phyloP scores from a whole-genome alignment of 345 rosid genomes.

The Linum tenue region DNA sequence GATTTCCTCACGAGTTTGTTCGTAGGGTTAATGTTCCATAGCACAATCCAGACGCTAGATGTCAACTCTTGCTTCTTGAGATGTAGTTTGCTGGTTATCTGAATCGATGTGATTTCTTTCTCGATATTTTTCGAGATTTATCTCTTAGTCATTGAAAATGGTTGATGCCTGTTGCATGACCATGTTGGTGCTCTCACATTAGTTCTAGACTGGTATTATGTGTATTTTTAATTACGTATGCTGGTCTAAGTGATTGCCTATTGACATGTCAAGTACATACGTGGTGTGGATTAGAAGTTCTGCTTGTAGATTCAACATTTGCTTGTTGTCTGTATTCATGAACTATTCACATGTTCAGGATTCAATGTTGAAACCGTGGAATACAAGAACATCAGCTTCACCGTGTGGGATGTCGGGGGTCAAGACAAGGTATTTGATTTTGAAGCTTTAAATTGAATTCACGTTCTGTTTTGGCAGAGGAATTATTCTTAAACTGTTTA shows the following conservation, averaged over 20 bases:
- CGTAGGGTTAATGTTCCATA: too few relatives aligned
- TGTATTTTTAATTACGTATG: too few relatives aligned
- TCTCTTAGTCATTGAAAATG: background rate
- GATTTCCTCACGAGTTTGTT: background rate
- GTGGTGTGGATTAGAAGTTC: background rate
- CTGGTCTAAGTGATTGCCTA: background rate
- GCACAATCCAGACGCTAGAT: background rate
- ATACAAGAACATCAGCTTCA: conserved; percentile 8
- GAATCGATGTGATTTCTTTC: background rate
- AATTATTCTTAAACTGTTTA: background rate
- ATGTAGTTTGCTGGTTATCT: too few relatives aligned
- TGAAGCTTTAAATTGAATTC: background rate
- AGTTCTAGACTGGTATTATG: too few relatives aligned
- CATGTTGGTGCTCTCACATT: too few relatives aligned
- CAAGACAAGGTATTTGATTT: conserved; percentile 4
- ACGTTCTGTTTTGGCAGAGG: background rate
- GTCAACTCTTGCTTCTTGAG: too few relatives aligned
- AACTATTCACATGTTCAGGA: background rate
- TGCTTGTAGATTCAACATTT: background rate
- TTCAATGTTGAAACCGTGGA: conserved; percentile 7
- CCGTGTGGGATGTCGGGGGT: conserved; percentile 9
- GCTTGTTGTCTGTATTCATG: background rate
- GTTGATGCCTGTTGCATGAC: too few relatives aligned
- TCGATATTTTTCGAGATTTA: background rate
- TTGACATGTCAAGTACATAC: background rate